Conservation (phyloP, 2,329 filamentous ascomycete genomes). For the Claviceps quebecensis region DNA sequence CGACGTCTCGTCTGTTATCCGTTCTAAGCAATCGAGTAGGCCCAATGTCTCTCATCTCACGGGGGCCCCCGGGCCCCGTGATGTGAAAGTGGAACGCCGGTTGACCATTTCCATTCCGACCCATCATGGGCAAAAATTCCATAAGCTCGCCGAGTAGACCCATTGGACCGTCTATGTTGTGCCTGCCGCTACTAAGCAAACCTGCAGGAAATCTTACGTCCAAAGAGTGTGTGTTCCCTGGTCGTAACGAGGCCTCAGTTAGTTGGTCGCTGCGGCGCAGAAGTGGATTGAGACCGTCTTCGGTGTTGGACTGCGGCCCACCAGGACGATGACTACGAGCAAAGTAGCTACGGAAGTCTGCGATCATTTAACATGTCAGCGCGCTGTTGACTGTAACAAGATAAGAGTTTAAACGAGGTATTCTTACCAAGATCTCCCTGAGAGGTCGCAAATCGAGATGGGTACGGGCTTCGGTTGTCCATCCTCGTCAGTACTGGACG, state of each 20-base stretch:
- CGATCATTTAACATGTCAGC: neutral
- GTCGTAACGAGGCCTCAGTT: constrained; percentile 34
- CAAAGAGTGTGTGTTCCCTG: constrained; percentile 36
- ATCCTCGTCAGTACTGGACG: constrained; percentile 20
- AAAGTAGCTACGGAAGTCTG: constrained; percentile 36
- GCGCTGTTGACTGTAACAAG: neutral
- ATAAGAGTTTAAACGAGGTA: neutral
- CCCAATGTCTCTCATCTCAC: constrained; percentile 37
- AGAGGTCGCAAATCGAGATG: constrained; percentile 36
- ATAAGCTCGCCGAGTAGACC: constrained; percentile 42
- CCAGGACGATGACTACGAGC: constrained; percentile 38
- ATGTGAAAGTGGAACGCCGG: constrained; percentile 48
- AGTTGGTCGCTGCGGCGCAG: constrained; percentile 47
- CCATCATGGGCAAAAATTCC: constrained; percentile 35
- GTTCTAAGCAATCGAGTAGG: constrained; percentile 27
- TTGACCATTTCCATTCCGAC: constrained; percentile 29
- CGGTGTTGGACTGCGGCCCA: constrained; percentile 41
- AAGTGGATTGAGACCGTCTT: constrained; percentile 79
- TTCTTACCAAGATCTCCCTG: constrained; percentile 38
- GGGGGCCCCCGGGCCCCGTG: constrained; percentile 31
- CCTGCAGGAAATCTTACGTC: constrained; percentile 35
- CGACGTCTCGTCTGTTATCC: constrained; percentile 33
- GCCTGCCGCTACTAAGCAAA: constrained; percentile 26
- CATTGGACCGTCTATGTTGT: constrained; percentile 35
- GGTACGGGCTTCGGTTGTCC: constrained; percentile 44